Base-by-base conservation (phyloP, 768 basidiomycete species). In the Amanita pseudoporphyria region DNA sequence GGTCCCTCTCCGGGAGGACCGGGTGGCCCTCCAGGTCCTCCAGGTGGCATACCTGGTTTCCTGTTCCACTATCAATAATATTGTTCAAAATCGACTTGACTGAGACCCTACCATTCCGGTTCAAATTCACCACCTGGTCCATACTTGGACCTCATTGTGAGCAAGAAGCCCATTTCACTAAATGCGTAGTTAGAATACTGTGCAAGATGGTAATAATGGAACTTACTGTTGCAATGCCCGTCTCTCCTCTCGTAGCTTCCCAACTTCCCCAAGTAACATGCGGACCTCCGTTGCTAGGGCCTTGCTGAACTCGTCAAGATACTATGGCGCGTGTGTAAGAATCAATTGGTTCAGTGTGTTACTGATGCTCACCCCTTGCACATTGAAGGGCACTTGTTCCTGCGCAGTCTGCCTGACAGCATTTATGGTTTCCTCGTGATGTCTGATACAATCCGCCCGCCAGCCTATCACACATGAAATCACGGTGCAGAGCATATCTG, bases 91-190 rank as follows among this genome's bases (percentile, higher is more conserved):
- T 28, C 18, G 6, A 12, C 9, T 31, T 24, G 65, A 64, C 12
- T 60, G 56, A 35, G 16, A 56, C 18, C 59, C 33, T 67, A 81
- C 88, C 89, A 91, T n/a, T 86, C 81, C 6, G 82, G 76, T 58
- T 89, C 84, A 58, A 85, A 92, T 62, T 88, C 83, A 45, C 89
- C 89, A 49, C 87, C 87, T n/a, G 87, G 81, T 5, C 82, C 82
- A 56, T 88, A 87, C 60, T 85, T 85, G 35, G 84, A 73, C 62
- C 78, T 81, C 72, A 84, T 71, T 56, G 72, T 70, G 52, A 91
- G 63, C 21, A 92, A 68, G 50, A 72, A 77, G 22, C 84, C 88
- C 49, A 92, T 72, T 70, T 90, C 86, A 57, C 88, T 89, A 54
- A 9, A 54, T 32, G 38, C 21, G 21, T 6, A 28, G 47, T 13